phyloP scores from a whole-genome alignment of 208 protist species.

The Trypanosoma lewisi region DNA sequence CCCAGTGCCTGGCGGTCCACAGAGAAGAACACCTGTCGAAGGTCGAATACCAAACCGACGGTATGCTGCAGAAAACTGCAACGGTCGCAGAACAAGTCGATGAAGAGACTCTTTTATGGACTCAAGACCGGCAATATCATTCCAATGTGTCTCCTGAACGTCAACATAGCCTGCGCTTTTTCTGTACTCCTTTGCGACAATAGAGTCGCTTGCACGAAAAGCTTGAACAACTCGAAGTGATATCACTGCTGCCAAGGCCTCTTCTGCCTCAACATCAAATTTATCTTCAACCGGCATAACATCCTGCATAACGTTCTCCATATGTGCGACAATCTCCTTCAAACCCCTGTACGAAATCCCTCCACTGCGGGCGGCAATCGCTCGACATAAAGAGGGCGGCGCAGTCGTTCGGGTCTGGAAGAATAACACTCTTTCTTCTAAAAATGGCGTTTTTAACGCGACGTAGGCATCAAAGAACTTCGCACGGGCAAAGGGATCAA shows the following conservation, averaged over 20 bases:
- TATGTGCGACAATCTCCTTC: slow-evolving; percentile 28
- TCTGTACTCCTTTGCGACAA: slow-evolving; percentile 48
- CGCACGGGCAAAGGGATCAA: slow-evolving; percentile 40
- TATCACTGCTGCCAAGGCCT: slow-evolving; percentile 14
- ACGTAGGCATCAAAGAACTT: slow-evolving; percentile 48
- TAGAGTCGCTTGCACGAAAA: slow-evolving; percentile 47
- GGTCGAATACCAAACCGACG: slow-evolving; percentile 57
- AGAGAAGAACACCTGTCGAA: slow-evolving; percentile 86
- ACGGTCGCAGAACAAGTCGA: slow-evolving; percentile 41
- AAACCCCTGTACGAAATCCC: slow-evolving; percentile 70
- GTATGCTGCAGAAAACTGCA: slow-evolving; percentile 30
- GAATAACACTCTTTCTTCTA: slow-evolving; percentile 48
- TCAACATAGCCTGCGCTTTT: slow-evolving; percentile 70
- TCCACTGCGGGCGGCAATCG: slow-evolving; percentile 59
- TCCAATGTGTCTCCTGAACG: slow-evolving; percentile 62
- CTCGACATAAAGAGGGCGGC: slow-evolving; percentile 20
- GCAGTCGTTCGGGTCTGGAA: slow-evolving; percentile 20
- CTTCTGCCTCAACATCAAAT: not conserved
- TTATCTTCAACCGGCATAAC: not conserved
- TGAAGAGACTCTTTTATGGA: slow-evolving; percentile 51
- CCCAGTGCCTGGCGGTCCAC: slow-evolving; percentile 90
- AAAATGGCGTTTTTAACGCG: slow-evolving; percentile 51
- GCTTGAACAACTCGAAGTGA: slow-evolving; percentile 34
- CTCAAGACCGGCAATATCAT: slow-evolving; percentile 76
- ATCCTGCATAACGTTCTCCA: slow-evolving; percentile 12